phyloP scores from a whole-genome alignment of 257 asterid genomes.

The Marsdenia floribunda region DNA sequence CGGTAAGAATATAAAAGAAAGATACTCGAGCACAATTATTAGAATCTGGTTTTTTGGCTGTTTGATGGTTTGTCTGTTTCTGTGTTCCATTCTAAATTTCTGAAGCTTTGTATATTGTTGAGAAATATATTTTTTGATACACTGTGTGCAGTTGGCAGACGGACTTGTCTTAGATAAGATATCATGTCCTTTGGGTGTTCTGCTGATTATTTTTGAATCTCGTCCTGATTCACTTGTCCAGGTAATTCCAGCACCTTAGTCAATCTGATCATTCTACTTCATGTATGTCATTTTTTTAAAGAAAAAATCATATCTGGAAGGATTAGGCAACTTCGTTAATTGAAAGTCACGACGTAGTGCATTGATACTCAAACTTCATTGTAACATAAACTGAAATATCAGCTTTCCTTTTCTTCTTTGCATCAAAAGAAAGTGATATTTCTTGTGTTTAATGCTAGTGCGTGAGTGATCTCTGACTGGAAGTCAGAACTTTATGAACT shows the following conservation, averaged over 20 bases:
- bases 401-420: background rate
- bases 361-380: too few species aligned
- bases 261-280: background rate
- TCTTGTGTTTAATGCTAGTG: background rate
- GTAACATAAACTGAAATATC: background rate
- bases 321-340: background rate
- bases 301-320: too few species aligned
- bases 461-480: background rate
- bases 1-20: background rate
- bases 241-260: conserved; percentile 27
- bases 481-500: background rate
- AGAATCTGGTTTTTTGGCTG: background rate
- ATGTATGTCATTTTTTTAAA: background rate
- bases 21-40: background rate
- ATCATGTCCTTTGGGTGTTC: conserved; percentile 81
- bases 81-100: background rate
- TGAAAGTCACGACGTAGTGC: background rate
- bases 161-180: conserved; percentile 69
- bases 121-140: background rate
- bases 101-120: background rate
- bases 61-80: background rate
- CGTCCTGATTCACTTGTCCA: conserved; percentile 90
- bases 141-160: conserved; percentile 58
- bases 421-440: background rate
- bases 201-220: conserved; percentile 76